A percentile compares a stretch with the other conserved stretches of the same genome.
Evolutionary conservation across 2,329 filamentous ascomycete species (phyloP).

Genomic region (Plenodomus tracheiphilus): DNA sequence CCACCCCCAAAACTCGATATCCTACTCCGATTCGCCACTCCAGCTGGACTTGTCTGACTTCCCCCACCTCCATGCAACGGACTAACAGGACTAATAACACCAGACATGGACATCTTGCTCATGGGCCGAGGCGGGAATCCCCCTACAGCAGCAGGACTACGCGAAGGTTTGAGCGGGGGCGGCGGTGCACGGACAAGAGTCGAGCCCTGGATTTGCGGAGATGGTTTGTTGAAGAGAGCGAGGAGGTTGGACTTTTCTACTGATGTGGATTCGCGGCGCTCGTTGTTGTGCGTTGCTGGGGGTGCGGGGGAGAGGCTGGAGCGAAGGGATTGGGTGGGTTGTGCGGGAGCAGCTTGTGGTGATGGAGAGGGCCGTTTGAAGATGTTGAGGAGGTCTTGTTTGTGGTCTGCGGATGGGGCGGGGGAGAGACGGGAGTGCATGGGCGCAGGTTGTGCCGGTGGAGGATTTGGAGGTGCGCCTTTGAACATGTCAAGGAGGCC

Average conservation of each 20-base stretch:
- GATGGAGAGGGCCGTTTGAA: constrained; percentile 10
- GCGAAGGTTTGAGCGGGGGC: constrained; percentile 7
- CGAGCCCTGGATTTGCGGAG: constrained; percentile 14
- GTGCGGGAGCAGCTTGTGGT: constrained; percentile 4
- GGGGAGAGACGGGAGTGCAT: constrained; percentile 12
- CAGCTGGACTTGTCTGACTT: constrained; percentile 30
- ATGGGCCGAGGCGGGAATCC: constrained; percentile 31
- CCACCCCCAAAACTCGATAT: constrained; percentile 43
- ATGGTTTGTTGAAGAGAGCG: constrained; percentile 37
- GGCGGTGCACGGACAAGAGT: not conserved
- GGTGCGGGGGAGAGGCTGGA: constrained; percentile 3
- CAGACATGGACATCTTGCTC: constrained; percentile 34
- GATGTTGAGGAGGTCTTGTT: not conserved
- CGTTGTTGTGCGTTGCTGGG: constrained; percentile 14
- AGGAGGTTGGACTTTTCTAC: constrained; percentile 43
- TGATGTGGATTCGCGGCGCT: constrained; percentile 31
- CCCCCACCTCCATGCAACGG: constrained; percentile 37
- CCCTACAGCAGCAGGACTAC: constrained; percentile 16
- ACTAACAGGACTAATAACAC: constrained; percentile 44
- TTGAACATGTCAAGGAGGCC: constrained; percentile 20
- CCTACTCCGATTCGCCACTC: constrained; percentile 31
- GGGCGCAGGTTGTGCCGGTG: not conserved
- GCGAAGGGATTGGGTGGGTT: not conserved
- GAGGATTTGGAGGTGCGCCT: constrained; percentile 10
- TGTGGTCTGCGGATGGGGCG: constrained; percentile 4